Base-by-base conservation (phyloP, 1,284 basidiomycete genomes). In the Cryptococcus sp. region DNA sequence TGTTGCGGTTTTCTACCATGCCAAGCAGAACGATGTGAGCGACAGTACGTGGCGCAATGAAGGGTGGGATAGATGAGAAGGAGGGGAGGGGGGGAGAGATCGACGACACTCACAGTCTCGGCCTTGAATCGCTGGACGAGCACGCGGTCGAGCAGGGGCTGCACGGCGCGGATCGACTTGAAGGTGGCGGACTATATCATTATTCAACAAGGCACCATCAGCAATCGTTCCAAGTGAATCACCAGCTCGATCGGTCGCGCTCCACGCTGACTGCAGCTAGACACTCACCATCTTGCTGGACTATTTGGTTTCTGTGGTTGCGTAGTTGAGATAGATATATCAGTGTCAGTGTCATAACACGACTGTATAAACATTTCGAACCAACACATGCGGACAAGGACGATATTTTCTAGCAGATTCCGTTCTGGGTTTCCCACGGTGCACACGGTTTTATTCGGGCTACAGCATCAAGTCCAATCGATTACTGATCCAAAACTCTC, bases 91-190 rank as follows among this genome's bases (percentile, higher is more conserved):
- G 19, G 8, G n/a, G 39, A 20, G 6, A 25, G 25, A 25, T 25
- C 25, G 25, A 35, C 8, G 13, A 20, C 8, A 82, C 86, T 64
- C 70, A 93, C 91, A 3, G 89, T 88, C 68, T 93, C 91, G 45
- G 92, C 83, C 83, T 97, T 97, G 86, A 95, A 95, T 64, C 94
- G 86, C 82, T 98, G 94, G 61, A 99, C 93, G 63, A 99, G 85
- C 65, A 99, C 91, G 68, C 95, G 91, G 87, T 98, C 95, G 61
- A 98, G 83, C 55, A 98, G 87, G 62, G 95, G 95, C 67, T 93
- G 82, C 68, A 98, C 81, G 55, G 93, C 84, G 82, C 87, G 91
- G 85, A 98, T 97, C 69, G 87, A 89, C 81, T 92, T 94, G 88
- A 96, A 91, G 30, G 93, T 93, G 61, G 82, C 79, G 51, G 78